These are phyloP conservation scores for Stagonosporopsis cucurbitacearum DNA, from an alignment of 2,329 filamentous ascomycete species.

Conservation along the genomic window DNA sequence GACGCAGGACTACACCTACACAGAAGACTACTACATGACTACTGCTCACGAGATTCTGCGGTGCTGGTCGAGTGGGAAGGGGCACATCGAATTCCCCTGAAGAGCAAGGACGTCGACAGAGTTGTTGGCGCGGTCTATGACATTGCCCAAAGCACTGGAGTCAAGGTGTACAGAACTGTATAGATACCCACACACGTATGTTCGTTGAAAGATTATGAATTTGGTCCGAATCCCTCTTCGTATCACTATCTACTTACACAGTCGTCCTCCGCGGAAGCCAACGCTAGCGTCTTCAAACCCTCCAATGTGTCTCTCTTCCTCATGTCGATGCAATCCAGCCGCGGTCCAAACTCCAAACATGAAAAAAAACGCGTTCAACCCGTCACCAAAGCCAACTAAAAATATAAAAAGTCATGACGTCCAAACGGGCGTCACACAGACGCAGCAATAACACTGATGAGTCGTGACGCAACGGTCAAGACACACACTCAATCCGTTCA, in stretches of 20 bases:
- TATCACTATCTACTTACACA: background rate
- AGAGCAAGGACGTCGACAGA: constrained; percentile 67
- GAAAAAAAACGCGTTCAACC: background rate
- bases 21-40: constrained; percentile 62
- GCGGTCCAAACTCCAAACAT: background rate
- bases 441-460: background rate
- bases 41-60: constrained; percentile 63
- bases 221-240: background rate
- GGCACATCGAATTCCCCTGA: constrained; percentile 73
- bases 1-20: constrained; percentile 68
- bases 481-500: background rate
- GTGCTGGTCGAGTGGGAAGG: constrained; percentile 76
- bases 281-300: background rate
- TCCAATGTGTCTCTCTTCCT: background rate
- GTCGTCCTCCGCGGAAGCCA: background rate
- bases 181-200: background rate
- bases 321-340: too few relatives aligned
- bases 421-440: background rate
- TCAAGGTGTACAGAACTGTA: constrained; percentile 44
- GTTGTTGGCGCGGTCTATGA: constrained; percentile 62
- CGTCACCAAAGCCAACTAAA: background rate
- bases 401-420: constrained; percentile 7
- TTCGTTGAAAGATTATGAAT: background rate
- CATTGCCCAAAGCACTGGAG: constrained; percentile 59
- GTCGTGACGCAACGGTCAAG: constrained; percentile 10